These are phyloP conservation scores for Microsporum audouinii DNA, from an alignment of 2,329 filamentous ascomycete genomes.

Conservation along the genomic window DNA sequence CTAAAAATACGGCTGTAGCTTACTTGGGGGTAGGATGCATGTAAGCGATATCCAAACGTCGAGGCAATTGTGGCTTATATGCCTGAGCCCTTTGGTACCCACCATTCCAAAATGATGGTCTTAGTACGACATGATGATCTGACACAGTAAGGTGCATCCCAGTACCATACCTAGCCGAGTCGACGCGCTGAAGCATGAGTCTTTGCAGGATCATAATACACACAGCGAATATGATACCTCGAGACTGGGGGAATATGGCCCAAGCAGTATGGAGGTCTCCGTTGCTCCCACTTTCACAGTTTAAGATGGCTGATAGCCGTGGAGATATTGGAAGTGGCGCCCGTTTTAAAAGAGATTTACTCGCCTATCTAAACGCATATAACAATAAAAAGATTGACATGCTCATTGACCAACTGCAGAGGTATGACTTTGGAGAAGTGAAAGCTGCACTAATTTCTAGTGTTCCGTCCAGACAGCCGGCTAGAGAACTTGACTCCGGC, in stretches of 20 bases:
- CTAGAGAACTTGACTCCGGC: conserved; percentile 32
- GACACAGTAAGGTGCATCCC: conserved; percentile 43
- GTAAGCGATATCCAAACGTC: conserved; percentile 53
- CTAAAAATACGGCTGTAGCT: neutral
- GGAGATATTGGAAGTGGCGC: conserved; percentile 46
- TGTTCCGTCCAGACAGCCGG: conserved; percentile 56
- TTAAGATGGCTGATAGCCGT: neutral
- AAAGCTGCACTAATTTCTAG: conserved; percentile 65
- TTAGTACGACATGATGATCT: conserved; percentile 64
- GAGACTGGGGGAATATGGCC: conserved; percentile 80
- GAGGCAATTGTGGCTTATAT: conserved; percentile 62
- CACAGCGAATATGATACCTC: conserved; percentile 81
- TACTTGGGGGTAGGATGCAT: conserved; percentile 43
- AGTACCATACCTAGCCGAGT: conserved; percentile 1
- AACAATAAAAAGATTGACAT: conserved; percentile 43
- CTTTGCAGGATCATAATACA: conserved; percentile 56
- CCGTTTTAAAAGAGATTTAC: conserved; percentile 63
- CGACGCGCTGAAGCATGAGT: neutral
- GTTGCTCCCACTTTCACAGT: conserved; percentile 44
- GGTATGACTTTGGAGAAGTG: conserved; percentile 59
- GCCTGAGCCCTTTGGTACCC: conserved; percentile 75
- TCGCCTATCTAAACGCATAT: conserved; percentile 62
- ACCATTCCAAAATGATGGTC: conserved; percentile 82
- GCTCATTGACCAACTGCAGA: conserved; percentile 47
- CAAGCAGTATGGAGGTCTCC: conserved; percentile 75